These are phyloP conservation scores for Lodderomyces jiufengensis DNA, from an alignment of 1,139 yeast genomes.

Conservation along the genomic window DNA sequence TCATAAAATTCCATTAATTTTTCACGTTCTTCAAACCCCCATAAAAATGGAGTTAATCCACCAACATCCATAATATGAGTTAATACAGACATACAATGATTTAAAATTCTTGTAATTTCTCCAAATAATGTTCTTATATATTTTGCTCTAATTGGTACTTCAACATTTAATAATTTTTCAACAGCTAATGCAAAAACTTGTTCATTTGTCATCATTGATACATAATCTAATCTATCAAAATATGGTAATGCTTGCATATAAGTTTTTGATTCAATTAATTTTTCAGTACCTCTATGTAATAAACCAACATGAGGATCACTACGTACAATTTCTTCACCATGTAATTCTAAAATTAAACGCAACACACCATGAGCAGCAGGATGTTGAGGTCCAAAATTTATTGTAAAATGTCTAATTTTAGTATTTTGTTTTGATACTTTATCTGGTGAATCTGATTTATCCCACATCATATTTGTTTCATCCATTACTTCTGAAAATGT, in stretches of 20 bases:
- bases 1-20: conserved; percentile 92
- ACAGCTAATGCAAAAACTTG: conserved; percentile 82
- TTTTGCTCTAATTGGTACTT: conserved; percentile 80
- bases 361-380: conserved; percentile 95
- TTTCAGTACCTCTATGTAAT: conserved; percentile 86
- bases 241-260: conserved; percentile 86
- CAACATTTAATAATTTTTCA: conserved; percentile 80
- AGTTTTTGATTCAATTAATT: conserved; percentile 79
- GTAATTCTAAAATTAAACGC: conserved; percentile 79
- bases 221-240: conserved; percentile 85
- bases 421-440: conserved; percentile 44
- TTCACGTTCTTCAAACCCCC: conserved; percentile 95
- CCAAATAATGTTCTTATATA: conserved; percentile 85
- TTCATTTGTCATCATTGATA: conserved; percentile 91
- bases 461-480: conserved; percentile 48
- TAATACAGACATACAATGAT: conserved; percentile 83
- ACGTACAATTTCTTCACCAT: conserved; percentile 85
- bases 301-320: conserved; percentile 88
- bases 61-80: conserved; percentile 96
- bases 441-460: conserved; percentile 43
- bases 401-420: conserved; percentile 81
- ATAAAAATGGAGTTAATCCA: conserved; percentile 87
- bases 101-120: conserved; percentile 79
- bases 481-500: conserved; percentile 45
- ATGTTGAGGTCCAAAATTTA: conserved; percentile 91